These are phyloP conservation scores for Venturiaceae sp. DNA, from an alignment of 2,329 filamentous ascomycete species.

Conservation along the genomic window DNA sequence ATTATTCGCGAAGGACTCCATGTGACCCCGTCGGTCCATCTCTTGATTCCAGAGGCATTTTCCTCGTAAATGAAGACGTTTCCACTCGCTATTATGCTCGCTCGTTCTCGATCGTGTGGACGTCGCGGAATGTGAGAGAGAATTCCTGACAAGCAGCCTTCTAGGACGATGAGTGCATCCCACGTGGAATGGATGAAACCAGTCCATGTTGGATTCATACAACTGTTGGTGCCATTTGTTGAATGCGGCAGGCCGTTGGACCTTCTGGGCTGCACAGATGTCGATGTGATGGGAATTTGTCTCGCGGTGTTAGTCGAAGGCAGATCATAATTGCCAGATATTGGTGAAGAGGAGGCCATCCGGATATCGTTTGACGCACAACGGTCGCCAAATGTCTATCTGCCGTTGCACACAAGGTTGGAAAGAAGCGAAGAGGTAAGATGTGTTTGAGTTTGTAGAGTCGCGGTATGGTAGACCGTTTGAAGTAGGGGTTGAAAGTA, in stretches of 20 bases:
- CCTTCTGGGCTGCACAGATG: background rate
- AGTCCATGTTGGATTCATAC: conserved; percentile 6
- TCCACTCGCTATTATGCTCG: conserved; percentile 69
- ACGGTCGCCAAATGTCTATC: background rate
- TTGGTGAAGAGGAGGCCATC: background rate
- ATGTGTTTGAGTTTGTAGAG: background rate
- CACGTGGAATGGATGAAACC: conserved; percentile 8
- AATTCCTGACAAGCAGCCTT: conserved; percentile 5
- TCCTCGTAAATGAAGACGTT: conserved; percentile 90
- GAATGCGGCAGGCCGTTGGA: background rate
- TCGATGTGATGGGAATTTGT: background rate
- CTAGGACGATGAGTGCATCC: conserved; percentile 8
- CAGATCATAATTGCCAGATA: background rate
- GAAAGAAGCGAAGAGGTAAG: background rate
- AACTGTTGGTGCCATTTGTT: background rate
- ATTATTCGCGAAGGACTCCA: conserved; percentile 87
- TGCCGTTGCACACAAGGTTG: background rate
- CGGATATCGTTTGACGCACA: background rate
- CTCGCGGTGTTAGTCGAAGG: background rate
- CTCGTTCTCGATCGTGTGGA: conserved; percentile 76
- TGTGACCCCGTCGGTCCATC: conserved; percentile 85
- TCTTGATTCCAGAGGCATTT: conserved; percentile 80
- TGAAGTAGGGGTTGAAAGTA: background rate
- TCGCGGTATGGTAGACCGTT: background rate
- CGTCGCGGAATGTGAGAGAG: conserved; percentile 63